Evolutionary conservation across 495 filamentous ascomycete genomes (phyloP), one percentile per base, ranked within the genome.

Genomic region (Physcia stellaris): DNA sequence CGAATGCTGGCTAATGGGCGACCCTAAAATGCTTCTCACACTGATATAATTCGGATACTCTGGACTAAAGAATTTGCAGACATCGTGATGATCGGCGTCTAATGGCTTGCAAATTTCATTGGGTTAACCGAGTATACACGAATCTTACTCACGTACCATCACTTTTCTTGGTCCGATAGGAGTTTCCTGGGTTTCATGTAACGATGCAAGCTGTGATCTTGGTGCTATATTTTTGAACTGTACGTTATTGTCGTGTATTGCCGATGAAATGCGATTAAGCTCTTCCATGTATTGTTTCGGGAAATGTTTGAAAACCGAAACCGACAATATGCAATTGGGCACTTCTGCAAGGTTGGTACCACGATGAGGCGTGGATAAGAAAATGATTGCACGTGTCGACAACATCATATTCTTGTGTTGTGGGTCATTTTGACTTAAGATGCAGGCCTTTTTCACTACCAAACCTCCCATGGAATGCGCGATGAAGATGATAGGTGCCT

Each of bases 51-150:
- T 58, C 1, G 59, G 45, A 38, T 71, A 65, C 5, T 35, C 24
- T 1, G 41, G 53, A 28, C 48, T 54, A 3, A 43, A 37, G 29
- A 51, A 71, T 42, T 71, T 71, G 54, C 66, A 69, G 13, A 71
- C 50, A 1, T 45, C 48, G 24, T 59, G 59, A 39, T 72, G 68
- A 32, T 68, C 57, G 2, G 64, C 66, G 42, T 65, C 44, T 1
- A 72, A 28, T 1, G 55, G 43, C 5, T 41, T 52, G 0, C 52
- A 53, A 6, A 47, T 54, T 45, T 71, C 65, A 5, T 53, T 51
- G 12, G 50, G 51, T 38, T 63, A 68, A 6, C 61, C 64, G 6
- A 68, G 51, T 3, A 56, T 39, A 1, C 62, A 55, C 0, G 66
- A 67, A 4, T 66, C 56, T 21, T 56, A 61, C 4, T 66, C 60